Conservation (phyloP, 192 early-diverging fungal genomes). For the Entomortierella lignicola region DNA sequence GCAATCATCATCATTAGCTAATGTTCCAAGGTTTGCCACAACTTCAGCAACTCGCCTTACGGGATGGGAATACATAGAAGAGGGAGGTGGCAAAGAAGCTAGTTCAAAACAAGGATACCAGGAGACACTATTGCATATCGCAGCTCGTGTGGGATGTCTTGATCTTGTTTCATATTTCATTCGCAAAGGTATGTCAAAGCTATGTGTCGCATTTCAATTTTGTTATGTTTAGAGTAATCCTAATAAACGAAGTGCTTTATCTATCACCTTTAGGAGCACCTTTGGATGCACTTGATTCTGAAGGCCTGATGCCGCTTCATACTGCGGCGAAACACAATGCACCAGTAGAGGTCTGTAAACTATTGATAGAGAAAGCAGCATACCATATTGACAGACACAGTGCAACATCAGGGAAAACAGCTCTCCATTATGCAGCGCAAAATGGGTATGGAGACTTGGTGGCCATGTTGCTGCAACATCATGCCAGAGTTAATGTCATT, state of each 20-base stretch:
- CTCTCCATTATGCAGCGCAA: slow-evolving; percentile 49
- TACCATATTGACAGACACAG: slow-evolving; percentile 38
- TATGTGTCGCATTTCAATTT: background rate
- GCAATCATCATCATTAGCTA: slow-evolving; percentile 4
- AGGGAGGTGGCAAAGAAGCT: background rate
- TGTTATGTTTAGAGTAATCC: background rate
- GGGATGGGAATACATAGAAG: slow-evolving; percentile 45
- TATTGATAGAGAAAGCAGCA: slow-evolving; percentile 39
- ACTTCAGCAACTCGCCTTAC: slow-evolving; percentile 21
- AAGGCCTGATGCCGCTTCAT: slow-evolving; percentile 45
- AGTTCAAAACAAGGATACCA: slow-evolving; percentile 14
- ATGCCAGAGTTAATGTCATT: slow-evolving; percentile 31
- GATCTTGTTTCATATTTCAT: slow-evolving; percentile 31
- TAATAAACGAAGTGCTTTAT: background rate
- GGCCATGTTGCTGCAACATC: slow-evolving; percentile 36
- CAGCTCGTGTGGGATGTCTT: slow-evolving; percentile 21
- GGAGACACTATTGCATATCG: slow-evolving; percentile 53
- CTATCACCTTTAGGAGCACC: slow-evolving; percentile 29
- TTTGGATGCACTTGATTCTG: slow-evolving; percentile 47
- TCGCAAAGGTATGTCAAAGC: slow-evolving; percentile 14
- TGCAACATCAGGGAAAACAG: slow-evolving; percentile 28
- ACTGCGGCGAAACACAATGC: slow-evolving; percentile 26
- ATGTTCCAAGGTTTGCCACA: slow-evolving; percentile 13
- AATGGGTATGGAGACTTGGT: slow-evolving; percentile 35
- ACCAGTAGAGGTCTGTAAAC: slow-evolving; percentile 17